These are phyloP conservation scores for Solanum ahanhuiri DNA, from an alignment of 257 asterid species.

Conservation along the genomic window DNA sequence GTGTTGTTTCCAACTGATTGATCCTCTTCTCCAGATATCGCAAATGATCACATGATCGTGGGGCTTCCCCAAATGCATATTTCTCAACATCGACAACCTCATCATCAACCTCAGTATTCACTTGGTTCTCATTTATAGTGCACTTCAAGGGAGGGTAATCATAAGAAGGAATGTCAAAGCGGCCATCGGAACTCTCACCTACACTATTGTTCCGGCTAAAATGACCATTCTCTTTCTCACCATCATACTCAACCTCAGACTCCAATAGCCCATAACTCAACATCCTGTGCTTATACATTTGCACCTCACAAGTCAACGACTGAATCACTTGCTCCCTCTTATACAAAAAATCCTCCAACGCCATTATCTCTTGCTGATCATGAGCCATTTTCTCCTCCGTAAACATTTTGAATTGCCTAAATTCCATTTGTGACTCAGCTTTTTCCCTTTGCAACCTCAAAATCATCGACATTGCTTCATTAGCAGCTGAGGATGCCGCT, in stretches of 20 bases:
- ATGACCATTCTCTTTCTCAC: conserved; percentile 15
- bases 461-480: conserved; percentile 96
- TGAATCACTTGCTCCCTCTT: conserved; percentile 74
- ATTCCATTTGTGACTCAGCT: conserved; percentile 89
- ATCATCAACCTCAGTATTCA: conserved; percentile 34
- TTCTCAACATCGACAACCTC: conserved; percentile 63
- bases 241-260: conserved; percentile 53
- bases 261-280: conserved; percentile 80
- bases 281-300: conserved; percentile 75
- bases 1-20: conserved; percentile 71
- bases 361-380: conserved; percentile 64
- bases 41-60: conserved; percentile 43
- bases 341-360: conserved; percentile 76
- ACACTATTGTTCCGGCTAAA: conserved; percentile 37
- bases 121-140: conserved; percentile 38
- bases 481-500: conserved; percentile 90
- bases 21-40: conserved; percentile 66
- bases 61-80: conserved; percentile 65
- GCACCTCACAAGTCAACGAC: conserved; percentile 69
- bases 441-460: conserved; percentile 90
- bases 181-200: conserved; percentile 34
- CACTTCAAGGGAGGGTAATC: conserved; percentile 82
- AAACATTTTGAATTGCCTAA: conserved; percentile 76
- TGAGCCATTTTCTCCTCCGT: conserved; percentile 94
- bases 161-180: conserved; percentile 28